Percentiles rank a stretch among this genome's conserved stretches.
These are phyloP conservation scores for Nicotiana tabacum DNA, from an alignment of 257 asterid genomes.

Conservation along the genomic window DNA sequence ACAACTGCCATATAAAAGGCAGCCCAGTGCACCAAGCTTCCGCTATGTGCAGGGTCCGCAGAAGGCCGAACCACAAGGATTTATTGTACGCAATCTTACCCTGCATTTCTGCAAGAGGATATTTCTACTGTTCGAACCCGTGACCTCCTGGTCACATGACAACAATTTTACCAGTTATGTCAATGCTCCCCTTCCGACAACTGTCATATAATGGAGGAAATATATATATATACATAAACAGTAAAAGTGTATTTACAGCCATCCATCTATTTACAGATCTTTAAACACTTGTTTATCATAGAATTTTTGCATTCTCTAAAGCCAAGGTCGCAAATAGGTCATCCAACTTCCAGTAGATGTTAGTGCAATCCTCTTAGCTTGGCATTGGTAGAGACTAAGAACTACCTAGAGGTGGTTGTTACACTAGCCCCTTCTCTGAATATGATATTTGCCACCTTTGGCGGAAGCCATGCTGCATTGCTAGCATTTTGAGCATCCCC, in stretches of 20 bases:
- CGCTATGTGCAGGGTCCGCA: no score
- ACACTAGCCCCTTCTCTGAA: slow-evolving; percentile 37
- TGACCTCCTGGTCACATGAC: no score
- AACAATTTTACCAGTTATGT: no score
- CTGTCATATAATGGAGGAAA: not conserved
- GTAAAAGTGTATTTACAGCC: not conserved
- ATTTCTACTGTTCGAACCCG: no score
- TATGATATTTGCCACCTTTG: slow-evolving; percentile 52
- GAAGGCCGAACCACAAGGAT: no score
- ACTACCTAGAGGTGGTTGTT: slow-evolving; percentile 9
- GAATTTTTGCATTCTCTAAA: not conserved
- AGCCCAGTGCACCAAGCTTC: no score
- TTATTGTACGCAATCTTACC: no score
- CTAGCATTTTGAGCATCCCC: slow-evolving; percentile 31
- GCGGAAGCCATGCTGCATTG: slow-evolving; percentile 54
- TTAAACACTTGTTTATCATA: not conserved
- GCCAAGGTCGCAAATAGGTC: not conserved
- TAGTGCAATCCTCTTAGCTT: not conserved
- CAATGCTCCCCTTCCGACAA: no score
- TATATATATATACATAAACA: not conserved
- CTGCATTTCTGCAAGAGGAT: no score
- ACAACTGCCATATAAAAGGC: no score
- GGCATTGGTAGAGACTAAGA: not conserved
- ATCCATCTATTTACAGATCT: not conserved
- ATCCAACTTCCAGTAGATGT: not conserved